phyloP scores from a whole-genome alignment of 2,329 filamentous ascomycete species.

The Tolypocladium nubicola region DNA sequence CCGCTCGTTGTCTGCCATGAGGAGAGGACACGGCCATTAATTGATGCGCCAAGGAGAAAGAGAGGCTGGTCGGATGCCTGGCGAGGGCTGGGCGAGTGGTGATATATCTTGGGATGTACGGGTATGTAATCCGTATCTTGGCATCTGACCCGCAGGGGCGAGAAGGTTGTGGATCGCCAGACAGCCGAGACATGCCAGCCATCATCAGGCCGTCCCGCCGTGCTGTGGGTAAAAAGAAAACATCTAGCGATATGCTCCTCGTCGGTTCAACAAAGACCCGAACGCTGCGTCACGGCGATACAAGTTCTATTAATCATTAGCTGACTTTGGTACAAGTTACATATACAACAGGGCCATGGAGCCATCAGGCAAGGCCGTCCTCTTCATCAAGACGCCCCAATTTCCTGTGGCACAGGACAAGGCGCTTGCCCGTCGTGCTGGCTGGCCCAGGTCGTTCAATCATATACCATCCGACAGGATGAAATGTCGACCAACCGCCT shows the following conservation, averaged over 20 bases:
- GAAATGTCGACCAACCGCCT: neutral
- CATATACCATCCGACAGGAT: neutral
- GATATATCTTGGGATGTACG: neutral
- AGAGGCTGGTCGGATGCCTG: neutral
- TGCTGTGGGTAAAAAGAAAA: too few species aligned
- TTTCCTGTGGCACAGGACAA: too few species aligned
- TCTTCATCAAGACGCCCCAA: neutral
- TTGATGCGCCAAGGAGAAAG: neutral
- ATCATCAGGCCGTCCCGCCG: neutral
- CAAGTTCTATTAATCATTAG: neutral
- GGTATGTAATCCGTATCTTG: neutral
- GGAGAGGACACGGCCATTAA: neutral
- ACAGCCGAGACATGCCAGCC: neutral
- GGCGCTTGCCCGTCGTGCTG: neutral
- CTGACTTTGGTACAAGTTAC: neutral
- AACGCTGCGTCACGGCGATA: neutral
- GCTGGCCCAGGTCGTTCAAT: neutral
- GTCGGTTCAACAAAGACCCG: neutral
- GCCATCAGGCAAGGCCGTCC: neutral
- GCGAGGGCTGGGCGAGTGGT: neutral
- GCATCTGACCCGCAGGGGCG: neutral
- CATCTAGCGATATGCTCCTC: too few species aligned
- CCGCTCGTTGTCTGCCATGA: neutral
- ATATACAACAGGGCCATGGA: neutral
- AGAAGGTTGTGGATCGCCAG: too few species aligned